Percentiles rank a stretch among this genome's conserved stretches.
These are phyloP conservation scores for Fusarium foetens DNA, from an alignment of 2,329 filamentous ascomycete species.

Conservation along the genomic window DNA sequence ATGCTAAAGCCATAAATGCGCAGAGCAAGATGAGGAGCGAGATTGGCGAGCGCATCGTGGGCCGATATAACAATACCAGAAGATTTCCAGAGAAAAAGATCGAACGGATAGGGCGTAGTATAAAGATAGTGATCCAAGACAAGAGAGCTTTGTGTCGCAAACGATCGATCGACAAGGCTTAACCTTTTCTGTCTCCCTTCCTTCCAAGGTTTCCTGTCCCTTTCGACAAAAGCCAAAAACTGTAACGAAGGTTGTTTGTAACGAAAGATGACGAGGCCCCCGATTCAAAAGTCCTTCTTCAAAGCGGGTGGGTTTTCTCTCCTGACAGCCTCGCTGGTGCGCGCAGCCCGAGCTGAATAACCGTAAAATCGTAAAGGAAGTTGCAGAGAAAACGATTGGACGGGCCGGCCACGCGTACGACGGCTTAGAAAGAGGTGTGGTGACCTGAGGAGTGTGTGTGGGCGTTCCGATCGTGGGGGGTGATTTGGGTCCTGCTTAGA, in stretches of 20 bases:
- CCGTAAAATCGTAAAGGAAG: slow-evolving; percentile 19
- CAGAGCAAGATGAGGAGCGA: slow-evolving; percentile 32
- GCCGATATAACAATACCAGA: background rate
- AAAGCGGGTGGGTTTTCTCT: background rate
- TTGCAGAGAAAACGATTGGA: slow-evolving; percentile 10
- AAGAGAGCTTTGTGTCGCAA: slow-evolving; percentile 19
- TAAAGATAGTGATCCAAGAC: slow-evolving; percentile 14
- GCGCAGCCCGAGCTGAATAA: slow-evolving; percentile 17
- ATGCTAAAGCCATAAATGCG: slow-evolving; percentile 16
- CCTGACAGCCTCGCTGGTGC: slow-evolving; percentile 19
- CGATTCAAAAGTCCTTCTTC: slow-evolving; percentile 15
- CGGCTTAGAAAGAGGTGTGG: slow-evolving; percentile 1
- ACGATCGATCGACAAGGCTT: slow-evolving; percentile 6
- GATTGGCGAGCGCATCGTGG: slow-evolving; percentile 33
- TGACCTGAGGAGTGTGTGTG: background rate
- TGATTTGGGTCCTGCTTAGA: background rate
- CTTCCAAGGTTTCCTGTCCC: background rate
- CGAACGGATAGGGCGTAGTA: slow-evolving; percentile 10
- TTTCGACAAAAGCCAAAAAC: slow-evolving; percentile 12
- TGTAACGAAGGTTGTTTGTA: slow-evolving; percentile 30
- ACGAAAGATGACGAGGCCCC: background rate
- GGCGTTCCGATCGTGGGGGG: slow-evolving; percentile 28
- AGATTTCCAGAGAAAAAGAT: background rate
- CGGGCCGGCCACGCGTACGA: slow-evolving; percentile 26
- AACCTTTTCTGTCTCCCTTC: slow-evolving; percentile 5